Evolutionary conservation across 1,284 basidiomycete genomes (phyloP).

Genomic region (Cryptococcus amylolentus): DNA sequence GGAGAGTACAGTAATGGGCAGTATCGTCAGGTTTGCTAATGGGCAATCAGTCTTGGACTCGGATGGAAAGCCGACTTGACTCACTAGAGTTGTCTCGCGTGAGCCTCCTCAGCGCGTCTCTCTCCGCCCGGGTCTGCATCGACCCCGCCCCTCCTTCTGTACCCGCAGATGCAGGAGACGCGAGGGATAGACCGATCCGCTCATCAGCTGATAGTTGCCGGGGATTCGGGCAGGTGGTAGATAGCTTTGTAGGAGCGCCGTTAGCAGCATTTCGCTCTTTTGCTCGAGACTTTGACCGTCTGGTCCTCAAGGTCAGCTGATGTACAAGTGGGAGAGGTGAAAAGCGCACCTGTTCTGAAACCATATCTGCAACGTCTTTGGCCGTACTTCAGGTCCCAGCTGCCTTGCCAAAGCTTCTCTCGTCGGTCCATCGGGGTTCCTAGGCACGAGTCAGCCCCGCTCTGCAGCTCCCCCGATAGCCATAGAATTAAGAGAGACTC

Average conservation of each 20-base stretch:
- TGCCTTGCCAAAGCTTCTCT: conserved; percentile 26
- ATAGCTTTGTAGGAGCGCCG: conserved; percentile 3
- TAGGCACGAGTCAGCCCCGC: conserved; percentile 1
- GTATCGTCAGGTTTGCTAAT: conserved; percentile 18
- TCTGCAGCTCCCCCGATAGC: too few species aligned
- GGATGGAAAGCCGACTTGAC: background rate
- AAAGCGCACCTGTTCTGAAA: conserved; percentile 38
- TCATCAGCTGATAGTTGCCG: too few species aligned
- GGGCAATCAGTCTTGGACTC: too few species aligned
- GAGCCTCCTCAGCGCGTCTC: background rate
- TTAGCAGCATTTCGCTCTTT: conserved; percentile 27
- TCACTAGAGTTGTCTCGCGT: conserved; percentile 14
- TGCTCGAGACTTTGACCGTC: conserved; percentile 33
- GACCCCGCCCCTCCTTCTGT: background rate
- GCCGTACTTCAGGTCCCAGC: conserved; percentile 25
- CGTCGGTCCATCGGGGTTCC: conserved; percentile 30
- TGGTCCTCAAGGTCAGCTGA: conserved; percentile 4
- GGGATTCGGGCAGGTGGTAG: background rate
- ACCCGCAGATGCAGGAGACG: too few species aligned
- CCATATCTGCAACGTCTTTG: conserved; percentile 41
- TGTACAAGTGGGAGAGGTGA: background rate
- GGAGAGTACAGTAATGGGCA: conserved; percentile 29
- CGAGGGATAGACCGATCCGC: too few species aligned
- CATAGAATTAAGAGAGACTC: conserved; percentile 2
- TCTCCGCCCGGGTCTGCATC: background rate